phyloP scores from a whole-genome alignment of 257 asterid species.

The Nicotiana obtusifolia region DNA sequence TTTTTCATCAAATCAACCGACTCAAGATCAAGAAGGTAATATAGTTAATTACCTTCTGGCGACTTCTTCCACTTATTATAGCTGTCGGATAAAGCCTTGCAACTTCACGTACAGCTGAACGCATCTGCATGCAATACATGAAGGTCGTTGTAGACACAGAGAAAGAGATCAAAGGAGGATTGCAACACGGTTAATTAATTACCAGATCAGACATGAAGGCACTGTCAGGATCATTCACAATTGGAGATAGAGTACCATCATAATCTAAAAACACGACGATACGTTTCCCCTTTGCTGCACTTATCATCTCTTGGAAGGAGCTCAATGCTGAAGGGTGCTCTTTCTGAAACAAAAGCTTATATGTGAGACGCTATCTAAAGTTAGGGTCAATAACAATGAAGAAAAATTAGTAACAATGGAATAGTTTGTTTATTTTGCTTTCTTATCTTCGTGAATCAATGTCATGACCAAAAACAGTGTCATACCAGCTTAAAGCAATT shows the following conservation, averaged over 20 bases:
- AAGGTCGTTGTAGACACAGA: background rate
- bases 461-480: background rate
- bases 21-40: background rate
- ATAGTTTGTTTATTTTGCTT: background rate
- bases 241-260: conserved; percentile 82
- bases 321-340: conserved; percentile 59
- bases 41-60: conserved; percentile 50
- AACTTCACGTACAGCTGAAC: conserved; percentile 56
- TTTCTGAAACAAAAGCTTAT: conserved; percentile 19
- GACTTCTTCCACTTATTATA: conserved; percentile 75
- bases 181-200: background rate
- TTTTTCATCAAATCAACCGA: background rate
- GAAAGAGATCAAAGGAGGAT: background rate
- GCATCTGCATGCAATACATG: conserved; percentile 47
- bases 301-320: conserved; percentile 34
- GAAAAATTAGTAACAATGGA: background rate
- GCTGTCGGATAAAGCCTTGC: conserved; percentile 73
- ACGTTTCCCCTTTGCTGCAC: conserved; percentile 27
- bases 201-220: conserved; percentile 88
- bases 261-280: conserved; percentile 73
- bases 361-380: background rate
- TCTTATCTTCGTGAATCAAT: background rate
- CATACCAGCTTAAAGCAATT: background rate
- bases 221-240: conserved; percentile 63
- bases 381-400: no score